Evolutionary conservation across 2,329 filamentous ascomycete species (phyloP), one percentile per base, ranked within the genome.

Genomic region (Botrytis galanthina): DNA sequence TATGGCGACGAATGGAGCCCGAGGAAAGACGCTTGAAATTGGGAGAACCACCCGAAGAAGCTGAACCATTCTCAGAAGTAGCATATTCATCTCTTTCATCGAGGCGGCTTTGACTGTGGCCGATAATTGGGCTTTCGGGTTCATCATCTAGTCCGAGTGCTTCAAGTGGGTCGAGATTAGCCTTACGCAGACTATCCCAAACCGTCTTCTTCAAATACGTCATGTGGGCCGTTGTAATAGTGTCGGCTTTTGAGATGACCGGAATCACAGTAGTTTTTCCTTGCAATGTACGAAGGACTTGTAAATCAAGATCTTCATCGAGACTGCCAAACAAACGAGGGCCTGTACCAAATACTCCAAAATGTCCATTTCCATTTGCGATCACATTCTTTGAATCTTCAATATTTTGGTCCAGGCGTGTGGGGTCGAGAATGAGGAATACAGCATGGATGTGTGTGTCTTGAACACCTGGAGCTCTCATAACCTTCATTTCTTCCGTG

Each of bases 371-470:
- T 81, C 16, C 86, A 82, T 73, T 82, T 79, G 14, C 87, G 22
- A 42, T 51, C 4, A 42, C 26, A n/a, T 70, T 87, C 78, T 90
- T 90, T 32, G 89, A 88, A 2, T 89, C 87, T 37, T 91, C 88
- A 74, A 97, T 90, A 79, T 95, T 98, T 78, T 90, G 87, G 80
- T 97, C 95, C 37, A 99, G 89, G 63, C 93, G 91, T 70, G 90
- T 86, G 1, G 96, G 96, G 81, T 99, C 96, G 72, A 99, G 89
- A 72, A 99, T 86, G 73, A 98, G 87, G 83, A 99, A 97, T 72
- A 94, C 94, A 77, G 94, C 97, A 82, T 99, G 96, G 77, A 99
- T 97, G 82, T 99, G 96, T 69, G 95, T 98, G 84, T 99, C 96
- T 81, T 94, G 93, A 76, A 93, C 92, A 73, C 95, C 95, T 39